Evolutionary conservation across 352 stramenopile genomes (phyloP), one percentile per base, ranked within the genome.

Genomic region (Phytopythium sindhum): DNA sequence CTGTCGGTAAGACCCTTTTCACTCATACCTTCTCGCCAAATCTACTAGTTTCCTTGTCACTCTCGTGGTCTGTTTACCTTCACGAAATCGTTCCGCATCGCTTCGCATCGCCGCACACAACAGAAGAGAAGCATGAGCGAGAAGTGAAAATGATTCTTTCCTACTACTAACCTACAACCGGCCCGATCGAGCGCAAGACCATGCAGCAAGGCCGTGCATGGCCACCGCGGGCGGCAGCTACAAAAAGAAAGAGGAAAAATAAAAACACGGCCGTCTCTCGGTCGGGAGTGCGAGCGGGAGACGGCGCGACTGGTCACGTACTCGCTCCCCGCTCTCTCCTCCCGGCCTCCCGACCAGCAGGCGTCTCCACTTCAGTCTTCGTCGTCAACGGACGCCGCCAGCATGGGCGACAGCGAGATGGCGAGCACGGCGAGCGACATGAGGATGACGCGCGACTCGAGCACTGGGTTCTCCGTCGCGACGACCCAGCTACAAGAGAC

Each of bases 391-490:
- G 68, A 71, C 39, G 72, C 64, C 47, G 79, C 88, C 31, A 80
- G 76, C 68, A 78, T 74, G 17, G 83, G 81, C 23, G 83, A 89
- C n/a, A 92, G 66, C 52, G 83, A 74, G 48, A 92, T 79, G 51
- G 73, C 78, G 31, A 92, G 67, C 68, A 84, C 72, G 35, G 84
- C 80, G 44, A 84, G 59, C 31, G 81, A 93, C 84, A 91, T 93
- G 55, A 93, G 77, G 62, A 81, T 81, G 35, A 91, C 81, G 45
- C 84, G 84, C 21, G 78, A 87, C 33, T 84, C 73, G 44, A 84
- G 60, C 61, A 73, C 73, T 19, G 81, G 62, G 63, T 88, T 84
- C 44, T 78, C 56, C 17, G 80, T 89, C 45, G 76, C 69, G 50
- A 90, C 68, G 58, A 78, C 69, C 76, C 76, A 88, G 61, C 76